phyloP scores from a whole-genome alignment of 2,329 filamentous ascomycete genomes.

The Reticulascus tulasneorum region DNA sequence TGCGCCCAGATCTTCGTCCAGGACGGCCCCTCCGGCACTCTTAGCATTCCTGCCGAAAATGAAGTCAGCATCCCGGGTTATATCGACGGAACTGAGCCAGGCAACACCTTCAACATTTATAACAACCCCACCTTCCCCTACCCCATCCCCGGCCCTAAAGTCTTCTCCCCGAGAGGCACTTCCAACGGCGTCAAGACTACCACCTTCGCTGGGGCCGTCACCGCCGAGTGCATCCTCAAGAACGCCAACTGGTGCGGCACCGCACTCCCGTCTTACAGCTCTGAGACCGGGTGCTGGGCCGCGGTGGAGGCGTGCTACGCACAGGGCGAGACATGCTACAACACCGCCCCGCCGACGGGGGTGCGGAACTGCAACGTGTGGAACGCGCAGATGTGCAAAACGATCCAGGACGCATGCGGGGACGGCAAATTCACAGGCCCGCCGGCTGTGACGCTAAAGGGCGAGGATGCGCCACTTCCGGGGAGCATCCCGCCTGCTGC shows the following conservation, averaged over 20 bases:
- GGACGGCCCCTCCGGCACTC: conserved; percentile 36
- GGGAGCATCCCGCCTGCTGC: conserved; percentile 28
- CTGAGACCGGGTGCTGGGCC: conserved; percentile 57
- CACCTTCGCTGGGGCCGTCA: conserved; percentile 45
- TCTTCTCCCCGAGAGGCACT: conserved; percentile 39
- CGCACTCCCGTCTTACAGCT: conserved; percentile 54
- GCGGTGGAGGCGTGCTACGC: conserved; percentile 52
- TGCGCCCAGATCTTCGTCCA: conserved; percentile 68
- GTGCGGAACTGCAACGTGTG: conserved; percentile 56
- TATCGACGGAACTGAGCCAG: conserved; percentile 48
- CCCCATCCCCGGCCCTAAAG: conserved; percentile 51
- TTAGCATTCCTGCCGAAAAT: conserved; percentile 41
- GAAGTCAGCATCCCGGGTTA: conserved; percentile 65
- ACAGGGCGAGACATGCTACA: conserved; percentile 58
- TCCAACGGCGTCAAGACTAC: conserved; percentile 2
- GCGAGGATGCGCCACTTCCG: conserved; percentile 24
- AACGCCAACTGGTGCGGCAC: conserved; percentile 71
- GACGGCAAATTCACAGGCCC: conserved; percentile 42
- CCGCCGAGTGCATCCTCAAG: conserved; percentile 53
- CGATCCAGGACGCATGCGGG: conserved; percentile 40
- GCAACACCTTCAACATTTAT: conserved; percentile 64
- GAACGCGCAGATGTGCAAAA: conserved; percentile 54
- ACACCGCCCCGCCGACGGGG: conserved; percentile 55
- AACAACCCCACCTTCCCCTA: conserved; percentile 49
- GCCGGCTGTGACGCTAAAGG: conserved; percentile 34